Conservation (phyloP, 768 basidiomycete species). For the Psilocybe tampanensis region DNA sequence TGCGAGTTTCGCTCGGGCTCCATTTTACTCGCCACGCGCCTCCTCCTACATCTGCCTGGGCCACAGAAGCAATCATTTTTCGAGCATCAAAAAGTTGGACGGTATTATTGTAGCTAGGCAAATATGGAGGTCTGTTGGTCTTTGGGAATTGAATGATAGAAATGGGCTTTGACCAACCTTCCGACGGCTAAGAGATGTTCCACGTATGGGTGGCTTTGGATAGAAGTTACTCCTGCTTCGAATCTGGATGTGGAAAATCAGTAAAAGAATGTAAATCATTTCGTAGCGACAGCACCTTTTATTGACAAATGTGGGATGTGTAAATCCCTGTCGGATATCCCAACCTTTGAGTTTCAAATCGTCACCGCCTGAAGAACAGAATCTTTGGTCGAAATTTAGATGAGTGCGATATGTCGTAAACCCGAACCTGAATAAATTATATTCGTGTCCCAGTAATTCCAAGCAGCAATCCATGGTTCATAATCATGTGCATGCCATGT, state of each 20-base stretch:
- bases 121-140: not conserved
- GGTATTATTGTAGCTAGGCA: constrained; percentile 75
- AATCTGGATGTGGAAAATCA: constrained; percentile 53
- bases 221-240: constrained; percentile 89
- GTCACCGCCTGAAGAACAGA: constrained; percentile 72
- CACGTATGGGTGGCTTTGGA: constrained; percentile 79
- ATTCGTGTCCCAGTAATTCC: constrained; percentile 84
- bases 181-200: constrained; percentile 90
- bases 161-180: constrained; percentile 52
- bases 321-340: constrained; percentile 76
- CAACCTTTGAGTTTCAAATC: constrained; percentile 89
- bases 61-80: constrained; percentile 58
- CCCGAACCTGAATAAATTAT: constrained; percentile 79
- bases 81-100: constrained; percentile 86
- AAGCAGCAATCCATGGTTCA: constrained; percentile 93
- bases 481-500: constrained; percentile 90
- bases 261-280: not conserved
- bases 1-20: constrained; percentile 77
- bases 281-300: constrained; percentile 50
- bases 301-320: constrained; percentile 67
- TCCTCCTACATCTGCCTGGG: constrained; percentile 73
- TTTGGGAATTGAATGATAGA: not conserved
- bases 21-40: constrained; percentile 97
- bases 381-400: not conserved
- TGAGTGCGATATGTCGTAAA: not conserved